These are phyloP conservation scores for Helianthus tuberosus DNA, from an alignment of 129 eudicot species.

Conservation along the genomic window DNA sequence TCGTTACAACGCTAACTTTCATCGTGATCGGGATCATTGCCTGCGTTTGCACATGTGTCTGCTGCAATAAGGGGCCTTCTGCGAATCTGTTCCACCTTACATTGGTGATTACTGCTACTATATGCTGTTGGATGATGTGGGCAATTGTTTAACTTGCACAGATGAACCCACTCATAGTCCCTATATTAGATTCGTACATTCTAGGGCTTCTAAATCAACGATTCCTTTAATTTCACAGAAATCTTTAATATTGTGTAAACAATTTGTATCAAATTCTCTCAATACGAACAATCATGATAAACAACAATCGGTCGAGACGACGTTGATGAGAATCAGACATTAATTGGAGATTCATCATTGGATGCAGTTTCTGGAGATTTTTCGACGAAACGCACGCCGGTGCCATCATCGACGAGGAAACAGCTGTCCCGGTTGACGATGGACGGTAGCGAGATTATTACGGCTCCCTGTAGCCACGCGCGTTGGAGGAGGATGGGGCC, in stretches of 20 bases:
- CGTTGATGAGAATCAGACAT: constrained; percentile 36
- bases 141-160: no score
- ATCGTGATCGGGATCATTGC: constrained; percentile 66
- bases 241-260: background rate
- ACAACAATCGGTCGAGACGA: constrained; percentile 40
- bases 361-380: constrained; percentile 25
- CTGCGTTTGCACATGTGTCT: constrained; percentile 54
- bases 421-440: no score
- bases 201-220: constrained; percentile 5
- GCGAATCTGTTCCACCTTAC: constrained; percentile 84
- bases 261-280: constrained; percentile 9
- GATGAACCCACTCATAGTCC: no score
- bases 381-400: constrained; percentile 18
- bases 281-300: constrained; percentile 45
- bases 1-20: constrained; percentile 67
- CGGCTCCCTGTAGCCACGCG: no score
- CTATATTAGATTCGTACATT: constrained; percentile 7
- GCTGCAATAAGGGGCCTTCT: constrained; percentile 78
- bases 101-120: constrained; percentile 87
- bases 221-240: background rate
- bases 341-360: constrained; percentile 25
- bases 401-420: no score
- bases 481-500: no score
- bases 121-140: constrained; percentile 99
- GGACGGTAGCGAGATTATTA: no score